Evolutionary conservation across 495 filamentous ascomycete genomes (phyloP).

Genomic region (Podospora appendiculata): DNA sequence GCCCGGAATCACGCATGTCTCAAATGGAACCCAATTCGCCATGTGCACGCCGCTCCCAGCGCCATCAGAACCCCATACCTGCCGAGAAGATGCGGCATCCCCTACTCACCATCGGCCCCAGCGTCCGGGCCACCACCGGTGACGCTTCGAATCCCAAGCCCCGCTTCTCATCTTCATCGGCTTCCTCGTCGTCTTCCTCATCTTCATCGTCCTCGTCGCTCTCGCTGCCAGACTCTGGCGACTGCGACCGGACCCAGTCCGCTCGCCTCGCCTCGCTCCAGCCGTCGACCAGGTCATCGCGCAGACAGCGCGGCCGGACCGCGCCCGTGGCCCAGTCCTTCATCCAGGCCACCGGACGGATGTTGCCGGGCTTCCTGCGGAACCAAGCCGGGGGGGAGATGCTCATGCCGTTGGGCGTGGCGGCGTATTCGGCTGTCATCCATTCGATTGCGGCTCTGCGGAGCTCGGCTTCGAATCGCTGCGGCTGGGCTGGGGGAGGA

Average conservation of each 20-base stretch:
- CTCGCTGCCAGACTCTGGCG: not conserved
- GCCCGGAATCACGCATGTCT: no score
- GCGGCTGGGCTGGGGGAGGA: not conserved
- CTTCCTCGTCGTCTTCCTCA: no score
- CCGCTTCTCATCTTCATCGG: no score
- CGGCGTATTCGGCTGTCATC: not conserved
- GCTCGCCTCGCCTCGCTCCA: not conserved
- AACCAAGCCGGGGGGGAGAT: not conserved
- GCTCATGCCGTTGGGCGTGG: not conserved
- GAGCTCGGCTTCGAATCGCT: not conserved
- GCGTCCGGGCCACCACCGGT: no score
- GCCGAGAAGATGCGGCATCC: no score
- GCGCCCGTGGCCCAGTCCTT: conserved; percentile 1
- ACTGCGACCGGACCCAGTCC: not conserved
- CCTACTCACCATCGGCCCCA: no score
- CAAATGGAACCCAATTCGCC: no score
- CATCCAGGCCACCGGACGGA: not conserved
- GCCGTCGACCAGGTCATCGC: not conserved
- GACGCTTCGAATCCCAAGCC: no score
- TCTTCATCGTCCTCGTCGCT: not conserved
- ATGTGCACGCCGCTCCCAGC: no score
- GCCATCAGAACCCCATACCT: no score
- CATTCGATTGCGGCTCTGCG: not conserved
- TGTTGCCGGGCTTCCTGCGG: not conserved
- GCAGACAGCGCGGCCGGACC: not conserved